A percentile compares a stretch with the other conserved stretches of the same genome.
Conservation (phyloP, 1,284 basidiomycete genomes). For the Ceratobasidium sp. region DNA sequence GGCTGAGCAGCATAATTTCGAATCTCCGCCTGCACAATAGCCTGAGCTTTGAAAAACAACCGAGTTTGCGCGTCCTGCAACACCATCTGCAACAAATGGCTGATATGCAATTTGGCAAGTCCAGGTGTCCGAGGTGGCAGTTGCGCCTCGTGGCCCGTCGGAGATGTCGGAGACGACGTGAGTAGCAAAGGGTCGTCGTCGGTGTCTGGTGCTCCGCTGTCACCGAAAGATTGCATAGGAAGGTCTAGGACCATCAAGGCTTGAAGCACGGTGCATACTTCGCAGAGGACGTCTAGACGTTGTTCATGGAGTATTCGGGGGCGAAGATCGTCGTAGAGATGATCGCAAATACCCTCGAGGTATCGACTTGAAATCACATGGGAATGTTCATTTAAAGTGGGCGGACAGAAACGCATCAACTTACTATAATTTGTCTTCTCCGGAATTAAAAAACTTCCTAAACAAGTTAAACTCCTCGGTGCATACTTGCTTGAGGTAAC, state of each 20-base stretch:
- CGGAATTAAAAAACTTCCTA: conserved; percentile 86
- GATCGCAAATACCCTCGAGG: conserved; percentile 90
- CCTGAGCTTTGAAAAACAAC: conserved; percentile 93
- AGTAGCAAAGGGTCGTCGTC: conserved; percentile 49
- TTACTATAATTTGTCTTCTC: conserved; percentile 87
- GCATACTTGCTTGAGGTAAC: conserved; percentile 90
- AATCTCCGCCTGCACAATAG: conserved; percentile 88
- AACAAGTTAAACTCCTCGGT: conserved; percentile 89
- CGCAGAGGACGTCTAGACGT: conserved; percentile 85
- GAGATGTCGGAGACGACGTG: conserved; percentile 45
- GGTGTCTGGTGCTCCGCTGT: conserved; percentile 49
- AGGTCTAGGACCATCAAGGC: conserved; percentile 91
- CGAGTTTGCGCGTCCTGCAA: conserved; percentile 94
- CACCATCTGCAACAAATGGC: conserved; percentile 86
- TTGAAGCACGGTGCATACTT: conserved; percentile 93
- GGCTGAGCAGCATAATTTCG: conserved; percentile 81
- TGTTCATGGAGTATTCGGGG: conserved; percentile 94
- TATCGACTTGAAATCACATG: conserved; percentile 72
- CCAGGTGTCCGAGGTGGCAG: conserved; percentile 52
- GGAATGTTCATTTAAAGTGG: conserved; percentile 3
- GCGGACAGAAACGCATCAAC: conserved; percentile 56
- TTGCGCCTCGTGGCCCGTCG: conserved; percentile 27
- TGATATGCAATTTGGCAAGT: conserved; percentile 70
- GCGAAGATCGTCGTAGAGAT: conserved; percentile 92
- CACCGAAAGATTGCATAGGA: conserved; percentile 45